Percentiles rank a stretch among this genome's conserved stretches.
These are phyloP conservation scores for Tephrocybe sp. DNA, from an alignment of 768 basidiomycete genomes.

Conservation along the genomic window DNA sequence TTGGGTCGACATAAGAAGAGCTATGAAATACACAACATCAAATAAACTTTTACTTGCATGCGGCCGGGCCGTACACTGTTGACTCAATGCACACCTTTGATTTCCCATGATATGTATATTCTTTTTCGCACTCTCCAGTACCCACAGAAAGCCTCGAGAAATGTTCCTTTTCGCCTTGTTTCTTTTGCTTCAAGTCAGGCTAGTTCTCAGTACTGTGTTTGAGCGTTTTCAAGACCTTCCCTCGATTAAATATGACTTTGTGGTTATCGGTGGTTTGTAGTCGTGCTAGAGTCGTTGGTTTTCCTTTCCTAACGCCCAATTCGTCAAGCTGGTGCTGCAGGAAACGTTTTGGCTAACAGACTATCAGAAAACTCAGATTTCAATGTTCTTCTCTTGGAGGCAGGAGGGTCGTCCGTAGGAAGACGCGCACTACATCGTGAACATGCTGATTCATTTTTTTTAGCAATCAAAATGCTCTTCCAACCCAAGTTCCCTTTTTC, in stretches of 20 bases:
- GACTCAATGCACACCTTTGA: too few species aligned
- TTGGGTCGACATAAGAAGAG: slow-evolving; percentile 34
- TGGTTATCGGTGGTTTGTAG: slow-evolving; percentile 22
- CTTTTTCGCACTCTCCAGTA: too few species aligned
- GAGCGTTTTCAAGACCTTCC: slow-evolving; percentile 9
- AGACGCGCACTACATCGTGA: background rate
- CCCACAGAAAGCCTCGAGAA: too few species aligned
- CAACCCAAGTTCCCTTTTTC: slow-evolving; percentile 15
- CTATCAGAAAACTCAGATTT: slow-evolving; percentile 10
- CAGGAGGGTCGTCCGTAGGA: slow-evolving; percentile 11
- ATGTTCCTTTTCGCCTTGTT: background rate
- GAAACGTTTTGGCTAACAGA: slow-evolving; percentile 13
- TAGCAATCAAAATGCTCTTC: slow-evolving; percentile 12
- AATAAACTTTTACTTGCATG: too few species aligned
- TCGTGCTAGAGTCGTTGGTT: background rate
- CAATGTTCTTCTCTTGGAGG: slow-evolving; percentile 10
- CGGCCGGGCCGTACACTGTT: too few species aligned
- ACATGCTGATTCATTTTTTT: background rate
- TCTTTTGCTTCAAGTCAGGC: background rate
- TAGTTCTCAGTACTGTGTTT: slow-evolving; percentile 1
- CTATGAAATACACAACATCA: slow-evolving; percentile 9
- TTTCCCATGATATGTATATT: too few species aligned
- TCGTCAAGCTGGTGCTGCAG: slow-evolving; percentile 12
- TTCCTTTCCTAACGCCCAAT: background rate
- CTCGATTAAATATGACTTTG: slow-evolving; percentile 10